Percentiles rank a stretch among this genome's conserved stretches.
Evolutionary conservation across 345 rosid genomes (phyloP).

Genomic region (Lenwebbia sp.): DNA sequence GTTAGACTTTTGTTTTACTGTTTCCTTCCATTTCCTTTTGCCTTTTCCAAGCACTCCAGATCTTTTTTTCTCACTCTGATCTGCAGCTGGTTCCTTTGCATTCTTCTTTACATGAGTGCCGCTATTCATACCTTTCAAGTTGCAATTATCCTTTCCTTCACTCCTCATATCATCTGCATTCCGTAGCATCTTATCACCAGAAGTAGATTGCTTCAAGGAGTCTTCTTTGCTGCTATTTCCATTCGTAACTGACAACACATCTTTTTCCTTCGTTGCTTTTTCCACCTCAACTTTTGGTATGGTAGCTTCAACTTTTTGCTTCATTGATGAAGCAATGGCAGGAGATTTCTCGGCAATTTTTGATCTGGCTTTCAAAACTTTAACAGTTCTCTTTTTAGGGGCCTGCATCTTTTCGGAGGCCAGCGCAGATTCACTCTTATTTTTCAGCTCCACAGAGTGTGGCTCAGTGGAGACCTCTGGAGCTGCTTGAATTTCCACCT

Average conservation of each 20-base stretch:
- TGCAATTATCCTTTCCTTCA: conserved; percentile 4
- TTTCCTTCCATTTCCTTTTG: background rate
- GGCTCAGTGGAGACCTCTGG: background rate
- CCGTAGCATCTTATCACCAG: background rate
- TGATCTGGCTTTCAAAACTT: conserved; percentile 24
- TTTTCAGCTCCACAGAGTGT: background rate
- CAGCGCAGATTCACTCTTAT: background rate
- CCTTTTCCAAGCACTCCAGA: conserved; percentile 1
- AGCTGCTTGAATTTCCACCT: background rate
- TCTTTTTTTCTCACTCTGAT: background rate
- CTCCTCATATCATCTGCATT: background rate
- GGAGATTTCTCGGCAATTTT: conserved; percentile 28
- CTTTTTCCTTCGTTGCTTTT: conserved; percentile 7
- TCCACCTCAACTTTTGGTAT: background rate
- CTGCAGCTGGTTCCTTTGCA: background rate
- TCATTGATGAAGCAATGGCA: conserved; percentile 11
- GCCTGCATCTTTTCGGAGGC: background rate
- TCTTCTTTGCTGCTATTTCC: conserved; percentile 5
- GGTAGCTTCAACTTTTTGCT: conserved; percentile 9
- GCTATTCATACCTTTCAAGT: background rate
- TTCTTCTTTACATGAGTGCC: background rate
- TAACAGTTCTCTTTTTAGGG: conserved; percentile 14
- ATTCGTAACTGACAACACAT: background rate
- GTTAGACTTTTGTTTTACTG: background rate
- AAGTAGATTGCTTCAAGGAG: background rate